Conservation (phyloP, 805 yeast genomes). For the Monosporozyma aerobia region DNA sequence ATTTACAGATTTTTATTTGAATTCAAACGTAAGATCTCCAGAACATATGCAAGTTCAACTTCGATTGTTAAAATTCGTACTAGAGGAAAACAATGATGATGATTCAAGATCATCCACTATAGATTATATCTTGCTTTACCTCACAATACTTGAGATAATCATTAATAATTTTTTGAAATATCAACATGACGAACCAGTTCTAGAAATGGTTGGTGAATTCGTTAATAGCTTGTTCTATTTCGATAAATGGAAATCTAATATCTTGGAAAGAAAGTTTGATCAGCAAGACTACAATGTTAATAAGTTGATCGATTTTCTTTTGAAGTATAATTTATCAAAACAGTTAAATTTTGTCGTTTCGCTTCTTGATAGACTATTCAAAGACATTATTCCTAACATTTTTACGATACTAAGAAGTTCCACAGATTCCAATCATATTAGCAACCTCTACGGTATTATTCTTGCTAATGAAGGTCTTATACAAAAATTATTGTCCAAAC, state of each 20-base stretch:
- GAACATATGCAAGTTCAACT: not conserved
- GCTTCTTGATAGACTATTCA: not conserved
- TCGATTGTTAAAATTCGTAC: not conserved
- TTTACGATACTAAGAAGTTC: not conserved
- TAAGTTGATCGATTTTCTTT: not conserved
- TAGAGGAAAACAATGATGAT: not conserved
- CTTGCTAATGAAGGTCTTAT: not conserved
- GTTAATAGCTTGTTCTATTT: not conserved
- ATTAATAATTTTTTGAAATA: not conserved
- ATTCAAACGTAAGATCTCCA: not conserved
- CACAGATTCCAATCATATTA: not conserved
- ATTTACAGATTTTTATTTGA: conserved; percentile 1
- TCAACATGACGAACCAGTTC: not conserved
- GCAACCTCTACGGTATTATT: not conserved
- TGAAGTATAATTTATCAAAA: not conserved
- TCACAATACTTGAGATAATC: not conserved
- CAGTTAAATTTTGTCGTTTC: not conserved
- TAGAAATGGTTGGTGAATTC: not conserved
- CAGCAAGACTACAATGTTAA: not conserved
- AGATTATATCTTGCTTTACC: not conserved
- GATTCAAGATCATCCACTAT: not conserved
- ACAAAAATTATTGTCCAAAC: not conserved
- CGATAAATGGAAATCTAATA: not conserved
- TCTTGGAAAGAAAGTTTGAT: not conserved
- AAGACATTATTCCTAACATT: not conserved